Conservation (phyloP, 225 moss, liverwort and hornwort genomes). For the Polytrichum formosum region DNA sequence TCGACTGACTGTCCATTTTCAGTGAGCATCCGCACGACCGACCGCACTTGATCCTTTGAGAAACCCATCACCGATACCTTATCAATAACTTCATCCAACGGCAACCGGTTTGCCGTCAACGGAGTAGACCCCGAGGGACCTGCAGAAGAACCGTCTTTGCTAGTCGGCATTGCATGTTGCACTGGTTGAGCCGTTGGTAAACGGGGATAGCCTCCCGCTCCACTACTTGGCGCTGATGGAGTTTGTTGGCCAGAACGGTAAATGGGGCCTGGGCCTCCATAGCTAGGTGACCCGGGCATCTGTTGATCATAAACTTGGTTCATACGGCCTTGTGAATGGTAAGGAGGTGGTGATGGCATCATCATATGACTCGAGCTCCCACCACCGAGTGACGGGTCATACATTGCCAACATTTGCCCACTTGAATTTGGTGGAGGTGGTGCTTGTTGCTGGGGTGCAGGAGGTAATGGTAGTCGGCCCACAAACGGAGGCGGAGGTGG, state of each 20-base stretch:
- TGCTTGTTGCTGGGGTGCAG: slow-evolving; percentile 25
- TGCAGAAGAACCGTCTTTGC: slow-evolving; percentile 39
- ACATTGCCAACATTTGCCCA: slow-evolving; percentile 36
- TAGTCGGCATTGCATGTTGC: slow-evolving; percentile 62
- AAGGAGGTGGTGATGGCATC: slow-evolving; percentile 46
- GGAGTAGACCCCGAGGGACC: slow-evolving; percentile 47
- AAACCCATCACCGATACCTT: slow-evolving; percentile 94
- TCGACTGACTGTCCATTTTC: slow-evolving; percentile 92
- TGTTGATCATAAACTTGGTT: slow-evolving; percentile 64
- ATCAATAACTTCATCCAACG: slow-evolving; percentile 84
- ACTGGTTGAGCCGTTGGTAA: slow-evolving; percentile 74
- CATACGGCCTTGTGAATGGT: slow-evolving; percentile 60
- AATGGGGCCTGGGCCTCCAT: slow-evolving; percentile 41
- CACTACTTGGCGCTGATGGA: slow-evolving; percentile 73
- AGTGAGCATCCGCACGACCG: slow-evolving; percentile 75
- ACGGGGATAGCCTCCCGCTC: slow-evolving; percentile 78
- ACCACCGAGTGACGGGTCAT: slow-evolving; percentile 41
- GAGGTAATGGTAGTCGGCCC: too few relatives aligned
- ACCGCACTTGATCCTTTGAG: slow-evolving; percentile 84
- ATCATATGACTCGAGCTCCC: slow-evolving; percentile 31
- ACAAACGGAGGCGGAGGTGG: slow-evolving; percentile 10
- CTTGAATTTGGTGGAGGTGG: slow-evolving; percentile 17
- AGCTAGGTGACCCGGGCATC: slow-evolving; percentile 48
- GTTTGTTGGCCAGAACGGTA: slow-evolving; percentile 76
- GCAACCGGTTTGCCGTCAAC: slow-evolving; percentile 64